Base-by-base conservation (phyloP, 345 rosid species). In the Trapa incisa region DNA sequence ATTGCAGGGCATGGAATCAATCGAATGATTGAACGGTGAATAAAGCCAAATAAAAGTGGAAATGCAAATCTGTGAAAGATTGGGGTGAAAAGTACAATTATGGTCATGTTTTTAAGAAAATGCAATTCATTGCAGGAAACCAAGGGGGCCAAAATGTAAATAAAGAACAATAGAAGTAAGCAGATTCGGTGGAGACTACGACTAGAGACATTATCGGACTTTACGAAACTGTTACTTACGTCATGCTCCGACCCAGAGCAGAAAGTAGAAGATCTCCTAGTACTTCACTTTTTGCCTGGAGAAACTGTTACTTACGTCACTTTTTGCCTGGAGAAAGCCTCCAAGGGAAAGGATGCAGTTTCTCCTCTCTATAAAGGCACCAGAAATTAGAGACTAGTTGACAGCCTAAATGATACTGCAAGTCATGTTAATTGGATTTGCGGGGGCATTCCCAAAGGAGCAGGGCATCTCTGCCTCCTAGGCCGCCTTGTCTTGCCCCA, bases 401-500 rank as follows among this genome's bases (percentile, higher is more conserved):
- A 58, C n/a, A 58, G 35, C 38, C 38, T 32, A 58, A 35, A 33
- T 35, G 63, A 32, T 8, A 58, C 32, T 58, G 63, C 32, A 32
- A 58, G 38, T 58, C 63, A 58, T 38, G 87, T 82, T 75, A 87
- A 70, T 61, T 86, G 73, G 52, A 83, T 68, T 1, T 85, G 57
- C 66, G 78, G 85, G 67, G 82, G 80, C 2, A 6, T 87, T 75
- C 92, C 91, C 68, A 86, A 80, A 32, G 63, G 63, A 11, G 37
- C 52, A 62, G 96, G 88, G 75, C 96, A 88, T 74, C 98, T 82
- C 77, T 88, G 98, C 76, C 94, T 72, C 70, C 92, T 88, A 68
- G 98, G 92, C 37, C 97, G 83, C 79, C 98, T 83, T 8, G 94
- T 89, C 77, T 86, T 89, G 58, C 98, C 97, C 97, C 97, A 93